Evolutionary conservation across 768 basidiomycete species (phyloP).

Genomic region (Leccinum subgranulosum): DNA sequence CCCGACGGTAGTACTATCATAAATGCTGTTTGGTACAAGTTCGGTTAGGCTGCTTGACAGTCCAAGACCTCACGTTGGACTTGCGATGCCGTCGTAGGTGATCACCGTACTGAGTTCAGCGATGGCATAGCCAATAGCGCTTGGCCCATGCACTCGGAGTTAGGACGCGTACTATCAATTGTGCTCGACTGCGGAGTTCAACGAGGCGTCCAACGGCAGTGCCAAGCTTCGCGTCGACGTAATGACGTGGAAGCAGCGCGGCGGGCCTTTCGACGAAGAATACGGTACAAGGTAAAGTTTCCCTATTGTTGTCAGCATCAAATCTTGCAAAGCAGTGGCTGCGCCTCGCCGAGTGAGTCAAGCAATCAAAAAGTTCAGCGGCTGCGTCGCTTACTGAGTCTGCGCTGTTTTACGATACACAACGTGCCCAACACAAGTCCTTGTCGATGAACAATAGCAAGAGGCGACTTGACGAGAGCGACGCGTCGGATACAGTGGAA

Average conservation of each 20-base stretch:
- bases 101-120: no score
- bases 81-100: not conserved
- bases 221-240: not conserved
- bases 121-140: not conserved
- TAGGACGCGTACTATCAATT: not conserved
- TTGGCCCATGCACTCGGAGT: not conserved
- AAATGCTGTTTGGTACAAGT: not conserved
- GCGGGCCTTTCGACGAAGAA: not conserved
- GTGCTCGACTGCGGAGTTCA: not conserved
- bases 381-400: constrained; percentile 7
- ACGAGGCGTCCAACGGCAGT: not conserved
- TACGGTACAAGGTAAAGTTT: not conserved
- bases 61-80: constrained; percentile 4
- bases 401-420: not conserved
- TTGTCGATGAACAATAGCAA: constrained; percentile 18
- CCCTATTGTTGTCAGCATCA: constrained; percentile 13
- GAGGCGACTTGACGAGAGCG: constrained; percentile 13
- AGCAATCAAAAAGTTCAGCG: no score
- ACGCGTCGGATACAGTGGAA: constrained; percentile 4
- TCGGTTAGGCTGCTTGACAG: not conserved
- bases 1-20: not conserved
- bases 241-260: not conserved
- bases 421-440: not conserved
- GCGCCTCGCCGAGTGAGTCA: not conserved
- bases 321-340: not conserved